phyloP scores from a whole-genome alignment of 768 basidiomycete species.

The Glaciozyma antarctica region DNA sequence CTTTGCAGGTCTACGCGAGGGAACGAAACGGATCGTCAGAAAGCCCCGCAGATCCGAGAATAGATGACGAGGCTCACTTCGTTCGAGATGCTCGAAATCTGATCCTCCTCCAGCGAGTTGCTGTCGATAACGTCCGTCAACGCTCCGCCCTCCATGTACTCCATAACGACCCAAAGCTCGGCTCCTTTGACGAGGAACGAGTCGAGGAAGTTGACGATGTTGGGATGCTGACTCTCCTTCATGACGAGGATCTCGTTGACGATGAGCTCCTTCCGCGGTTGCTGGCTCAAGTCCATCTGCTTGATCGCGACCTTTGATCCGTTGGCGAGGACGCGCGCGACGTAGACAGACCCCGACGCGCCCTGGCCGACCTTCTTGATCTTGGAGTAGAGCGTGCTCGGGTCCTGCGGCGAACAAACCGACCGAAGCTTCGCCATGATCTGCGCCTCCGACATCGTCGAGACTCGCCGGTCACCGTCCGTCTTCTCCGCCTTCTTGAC shows the following conservation, averaged over 20 bases:
- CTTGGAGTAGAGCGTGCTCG: conserved; percentile 81
- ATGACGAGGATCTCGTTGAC: conserved; percentile 97
- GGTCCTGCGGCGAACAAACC: conserved; percentile 79
- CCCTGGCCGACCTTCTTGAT: conserved; percentile 99
- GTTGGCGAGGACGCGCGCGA: conserved; percentile 82
- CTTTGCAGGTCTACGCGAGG: conserved; percentile 91
- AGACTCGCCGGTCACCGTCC: conserved; percentile 67
- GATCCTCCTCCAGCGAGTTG: conserved; percentile 83
- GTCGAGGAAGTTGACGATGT: conserved; percentile 72
- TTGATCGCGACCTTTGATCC: conserved; percentile 91
- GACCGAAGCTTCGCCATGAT: conserved; percentile 93
- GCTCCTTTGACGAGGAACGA: conserved; percentile 90
- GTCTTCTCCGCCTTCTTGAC: conserved; percentile 51
- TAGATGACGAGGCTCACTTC: conserved; percentile 61
- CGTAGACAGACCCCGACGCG: conserved; percentile 94
- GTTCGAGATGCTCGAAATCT: conserved; percentile 59
- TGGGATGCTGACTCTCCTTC: conserved; percentile 92
- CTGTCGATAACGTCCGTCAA: conserved; percentile 97
- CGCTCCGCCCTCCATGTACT: conserved; percentile 89
- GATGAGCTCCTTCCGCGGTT: conserved; percentile 87
- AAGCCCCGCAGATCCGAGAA: conserved; percentile 72
- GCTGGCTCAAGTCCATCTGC: conserved; percentile 86
- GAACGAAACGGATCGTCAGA: conserved; percentile 71
- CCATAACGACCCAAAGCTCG: conserved; percentile 99
- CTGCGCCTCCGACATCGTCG: conserved; percentile 92